Evolutionary conservation across 805 yeast species (phyloP), one percentile per base, ranked within the genome.

Genomic region (Cyberlindnera bimundalis): DNA sequence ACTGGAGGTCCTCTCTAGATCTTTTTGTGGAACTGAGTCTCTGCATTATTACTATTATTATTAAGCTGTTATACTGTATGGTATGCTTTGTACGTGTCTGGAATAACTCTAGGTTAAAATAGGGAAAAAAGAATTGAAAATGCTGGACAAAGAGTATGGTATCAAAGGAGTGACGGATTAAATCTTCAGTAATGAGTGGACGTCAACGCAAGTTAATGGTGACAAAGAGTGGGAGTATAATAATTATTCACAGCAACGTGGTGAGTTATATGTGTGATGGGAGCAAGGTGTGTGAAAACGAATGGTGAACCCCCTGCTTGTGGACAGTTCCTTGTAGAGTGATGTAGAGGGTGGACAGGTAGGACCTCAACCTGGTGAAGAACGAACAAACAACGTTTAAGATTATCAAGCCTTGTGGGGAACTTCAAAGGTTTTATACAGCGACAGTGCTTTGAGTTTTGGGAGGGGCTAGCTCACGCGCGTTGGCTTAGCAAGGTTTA

Each of bases 201-300:
- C 60, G 61, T 54, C 61, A 54, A 49, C 61, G 43, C 61, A 56
- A 57, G 15, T 50, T 39, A 57, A 57, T 57, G 61, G 61, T 39
- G 61, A 56, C 61, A 55, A 25, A 29, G 24, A 15, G 24, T 5
- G 16, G 5, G 11, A n/a, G 26, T 5, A n/a, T n/a, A 11, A 5
- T 19, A 9, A 11, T 21, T 6, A 9, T 16, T 25, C 17, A 33
- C 36, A 13, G 21, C 36, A 33, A 33, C 29, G 29, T 24, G 27
- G n/a, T n/a, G n/a, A n/a, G n/a, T n/a, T n/a, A n/a, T n/a, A n/a
- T n/a, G n/a, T n/a, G n/a, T n/a, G n/a, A n/a, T n/a, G n/a, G 30
- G 35, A 33, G 31, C 16, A 21, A 5, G 23, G 30, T 11, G 37
- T 23, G 16, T 10, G n/a, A 23, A 10, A n/a, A n/a, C n/a, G n/a